Conservation (phyloP, 768 basidiomycete genomes). For the Naematelia aurantialba region DNA sequence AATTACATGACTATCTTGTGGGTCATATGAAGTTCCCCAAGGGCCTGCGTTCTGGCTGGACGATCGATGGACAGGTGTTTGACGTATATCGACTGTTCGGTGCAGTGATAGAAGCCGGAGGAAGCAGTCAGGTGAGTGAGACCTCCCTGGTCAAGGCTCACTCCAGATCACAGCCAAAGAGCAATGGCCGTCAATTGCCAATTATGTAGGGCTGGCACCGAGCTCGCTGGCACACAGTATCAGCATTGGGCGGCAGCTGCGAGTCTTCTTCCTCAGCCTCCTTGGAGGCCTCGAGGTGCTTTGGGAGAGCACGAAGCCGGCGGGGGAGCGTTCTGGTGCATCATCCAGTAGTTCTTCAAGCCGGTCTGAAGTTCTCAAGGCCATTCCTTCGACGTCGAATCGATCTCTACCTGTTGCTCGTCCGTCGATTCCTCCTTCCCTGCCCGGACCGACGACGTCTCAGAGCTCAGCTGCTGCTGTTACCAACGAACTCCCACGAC, state of each 20-base stretch:
- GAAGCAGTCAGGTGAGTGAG: slow-evolving; percentile 23
- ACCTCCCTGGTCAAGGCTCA: background rate
- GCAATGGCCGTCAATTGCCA: slow-evolving; percentile 29
- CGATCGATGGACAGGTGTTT: slow-evolving; percentile 18
- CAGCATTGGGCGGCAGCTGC: background rate
- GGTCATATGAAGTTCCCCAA: slow-evolving; percentile 15
- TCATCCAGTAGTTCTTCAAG: background rate
- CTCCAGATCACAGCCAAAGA: slow-evolving; percentile 19
- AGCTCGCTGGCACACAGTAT: background rate
- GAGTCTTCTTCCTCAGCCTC: slow-evolving; percentile 11
- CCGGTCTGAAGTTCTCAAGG: background rate
- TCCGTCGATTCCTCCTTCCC: background rate
- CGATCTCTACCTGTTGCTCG: background rate
- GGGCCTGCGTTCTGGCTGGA: slow-evolving; percentile 25
- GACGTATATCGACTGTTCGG: slow-evolving; percentile 29
- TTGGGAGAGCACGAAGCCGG: slow-evolving; percentile 34
- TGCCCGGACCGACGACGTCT: too few species aligned
- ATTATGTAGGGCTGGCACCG: slow-evolving; percentile 12
- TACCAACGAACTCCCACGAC: too few species aligned
- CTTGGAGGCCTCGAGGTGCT: slow-evolving; percentile 29
- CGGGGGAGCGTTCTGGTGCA: slow-evolving; percentile 4
- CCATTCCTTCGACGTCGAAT: background rate
- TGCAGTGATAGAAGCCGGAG: slow-evolving; percentile 25
- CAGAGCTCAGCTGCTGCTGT: too few species aligned
- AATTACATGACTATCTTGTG: slow-evolving; percentile 33